Conservation (phyloP, 352 stramenopile genomes). For the Pythium periplocum region DNA sequence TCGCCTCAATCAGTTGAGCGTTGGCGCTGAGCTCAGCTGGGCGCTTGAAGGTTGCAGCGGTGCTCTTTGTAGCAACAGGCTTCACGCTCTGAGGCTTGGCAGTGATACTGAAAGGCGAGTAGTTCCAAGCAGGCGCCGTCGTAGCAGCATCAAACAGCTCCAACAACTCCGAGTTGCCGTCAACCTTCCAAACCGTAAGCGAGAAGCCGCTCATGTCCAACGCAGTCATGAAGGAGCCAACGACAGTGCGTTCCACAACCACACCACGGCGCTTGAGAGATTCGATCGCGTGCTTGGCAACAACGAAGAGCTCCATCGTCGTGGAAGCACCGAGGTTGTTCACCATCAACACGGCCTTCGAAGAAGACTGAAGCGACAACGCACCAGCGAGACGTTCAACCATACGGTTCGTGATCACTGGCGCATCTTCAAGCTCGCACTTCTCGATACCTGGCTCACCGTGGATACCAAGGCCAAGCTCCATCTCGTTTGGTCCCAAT, state of each 20-base stretch:
- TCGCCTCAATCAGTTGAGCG: constrained; percentile 45
- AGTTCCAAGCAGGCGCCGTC: constrained; percentile 61
- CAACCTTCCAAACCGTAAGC: constrained; percentile 85
- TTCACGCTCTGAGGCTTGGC: constrained; percentile 14
- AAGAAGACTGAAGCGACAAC: constrained; percentile 30
- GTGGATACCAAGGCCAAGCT: constrained; percentile 96
- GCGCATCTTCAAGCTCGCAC: constrained; percentile 46
- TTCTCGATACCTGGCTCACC: constrained; percentile 85
- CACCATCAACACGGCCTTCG: constrained; percentile 83
- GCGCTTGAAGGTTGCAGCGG: constrained; percentile 23
- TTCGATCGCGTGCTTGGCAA: constrained; percentile 79
- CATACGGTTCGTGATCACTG: constrained; percentile 41
- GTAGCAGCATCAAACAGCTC: constrained; percentile 54
- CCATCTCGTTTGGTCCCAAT: constrained; percentile 68
- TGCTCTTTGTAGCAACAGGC: constrained; percentile 15
- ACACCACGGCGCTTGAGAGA: constrained; percentile 53
- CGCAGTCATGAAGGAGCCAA: constrained; percentile 95
- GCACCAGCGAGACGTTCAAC: constrained; percentile 47
- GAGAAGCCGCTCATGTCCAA: constrained; percentile 97
- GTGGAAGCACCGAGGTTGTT: constrained; percentile 96
- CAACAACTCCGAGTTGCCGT: constrained; percentile 42
- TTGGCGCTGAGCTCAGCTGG: constrained; percentile 35
- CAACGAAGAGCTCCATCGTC: constrained; percentile 94
- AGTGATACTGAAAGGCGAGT: constrained; percentile 29
- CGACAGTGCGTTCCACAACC: constrained; percentile 83